Percentiles rank a stretch among this genome's conserved stretches.
phyloP scores from a whole-genome alignment of 352 stramenopile genomes.

The Globisporangium recalcitrans region DNA sequence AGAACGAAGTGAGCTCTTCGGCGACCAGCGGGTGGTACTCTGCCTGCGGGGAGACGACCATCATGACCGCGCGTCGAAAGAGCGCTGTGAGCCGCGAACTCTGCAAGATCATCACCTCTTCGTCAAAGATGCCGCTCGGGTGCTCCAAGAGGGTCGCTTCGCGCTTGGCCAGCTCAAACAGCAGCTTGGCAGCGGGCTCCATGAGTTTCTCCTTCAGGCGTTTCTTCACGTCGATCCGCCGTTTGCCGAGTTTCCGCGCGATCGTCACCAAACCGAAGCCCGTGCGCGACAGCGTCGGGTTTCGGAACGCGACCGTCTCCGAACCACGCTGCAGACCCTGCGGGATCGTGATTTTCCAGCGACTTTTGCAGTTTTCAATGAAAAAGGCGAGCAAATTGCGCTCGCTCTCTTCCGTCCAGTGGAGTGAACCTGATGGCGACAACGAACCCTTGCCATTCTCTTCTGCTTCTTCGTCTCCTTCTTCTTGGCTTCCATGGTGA shows the following conservation, averaged over 20 bases:
- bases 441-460: background rate
- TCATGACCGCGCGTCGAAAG: conserved; percentile 76
- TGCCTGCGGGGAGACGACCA: conserved; percentile 62
- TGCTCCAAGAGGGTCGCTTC: conserved; percentile 40
- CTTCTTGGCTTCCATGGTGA: background rate
- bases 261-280: conserved; percentile 64
- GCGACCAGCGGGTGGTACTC: conserved; percentile 78
- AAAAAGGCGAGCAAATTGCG: conserved; percentile 57
- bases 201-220: conserved; percentile 61
- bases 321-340: conserved; percentile 51
- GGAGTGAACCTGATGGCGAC: conserved; percentile 11
- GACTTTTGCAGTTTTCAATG: conserved; percentile 58
- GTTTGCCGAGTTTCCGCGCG: conserved; percentile 53
- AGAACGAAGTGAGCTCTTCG: conserved; percentile 81
- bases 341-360: conserved; percentile 58
- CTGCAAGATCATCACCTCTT: conserved; percentile 54
- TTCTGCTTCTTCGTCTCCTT: background rate
- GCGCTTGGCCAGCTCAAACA: conserved; percentile 55
- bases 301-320: conserved; percentile 59
- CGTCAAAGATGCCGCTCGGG: conserved; percentile 48
- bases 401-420: conserved; percentile 56
- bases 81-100: conserved; percentile 61
- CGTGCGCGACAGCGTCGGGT: conserved; percentile 47
- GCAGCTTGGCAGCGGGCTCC: conserved; percentile 49
- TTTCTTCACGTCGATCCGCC: conserved; percentile 78